Base-by-base conservation (phyloP, 805 yeast species). In the Lachancea thermotolerans region DNA sequence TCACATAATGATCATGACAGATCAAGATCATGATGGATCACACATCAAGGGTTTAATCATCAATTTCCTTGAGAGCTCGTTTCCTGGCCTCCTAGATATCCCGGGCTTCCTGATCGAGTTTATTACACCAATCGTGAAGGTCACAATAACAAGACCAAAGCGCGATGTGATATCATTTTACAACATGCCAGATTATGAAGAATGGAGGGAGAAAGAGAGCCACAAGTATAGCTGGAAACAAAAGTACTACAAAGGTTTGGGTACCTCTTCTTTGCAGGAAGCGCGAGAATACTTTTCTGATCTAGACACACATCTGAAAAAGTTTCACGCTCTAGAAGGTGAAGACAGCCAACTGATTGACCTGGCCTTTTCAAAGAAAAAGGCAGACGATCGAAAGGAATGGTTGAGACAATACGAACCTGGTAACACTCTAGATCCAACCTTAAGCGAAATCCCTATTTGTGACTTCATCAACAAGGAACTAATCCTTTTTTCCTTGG, bases 11-110 rank as follows among this genome's bases (percentile, higher is more conserved):
- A 89, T 93, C 62, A 93, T 93, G 98, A 89, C 99, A 6, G 99
- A 93, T 84, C 99, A 93, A 69, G 99, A 93, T 87, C 95, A 90
- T 56, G 99, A 93, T 74, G 99, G 99, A 49, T 85, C 95, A 14
- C 99, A 93, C 71, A 93, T 93, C 64, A 93, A 93, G 63, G 99
- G 99, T 52, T 75, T 93, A 53, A 78, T 93, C 47, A 93, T 93
- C 58, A 93, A 93, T 64, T 93, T 93, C 59, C 69, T 93, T 48
- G 98, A 91, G 64, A 77, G 91, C 4, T 84, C 95, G 29, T 93
- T 93, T 70, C 98, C 98, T 1, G 99, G 98, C 1, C 69, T 93
- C 52, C 70, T 93, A 28, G 85, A 83, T 47, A 77, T 91, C 41
- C 96, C 97, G 1, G 97, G 95, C 0, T 93, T 93, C 58, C 71